Base-by-base conservation (phyloP, 768 basidiomycete genomes). In the Myochromella boudieri region DNA sequence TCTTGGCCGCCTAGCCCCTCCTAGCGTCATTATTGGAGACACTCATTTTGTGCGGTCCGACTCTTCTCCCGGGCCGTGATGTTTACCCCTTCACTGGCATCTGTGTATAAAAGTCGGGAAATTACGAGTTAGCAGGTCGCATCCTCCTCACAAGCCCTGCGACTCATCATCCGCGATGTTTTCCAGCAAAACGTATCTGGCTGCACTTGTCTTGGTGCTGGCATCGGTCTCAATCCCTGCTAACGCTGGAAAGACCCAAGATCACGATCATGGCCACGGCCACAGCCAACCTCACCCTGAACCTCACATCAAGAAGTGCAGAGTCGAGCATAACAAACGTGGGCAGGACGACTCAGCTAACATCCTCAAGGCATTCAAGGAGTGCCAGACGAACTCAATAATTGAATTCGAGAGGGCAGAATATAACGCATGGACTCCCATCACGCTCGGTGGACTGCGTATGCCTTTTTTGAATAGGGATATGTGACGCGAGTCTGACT, bases 391-490 rank as follows among this genome's bases (percentile, higher is more conserved):
- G 17, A 57, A 70, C 52, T 62, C 65, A 1, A 43, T 61, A 20
- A 68, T 73, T 51, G 64, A 60, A 14, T 73, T 73, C 45, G 37
- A 51, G 37, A 51, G 56, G 37, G 59, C 58, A 21, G 69, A 68
- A 46, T 73, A 71, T 44, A 69, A 63, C 43, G 65, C 64, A 0
- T 62, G 60, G 46, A 71, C 68, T 7, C 71, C 68, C 3, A 52
- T 71, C 24, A 61, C 68, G 5, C 57, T 70, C 14, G 55, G 61
- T 12, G 60, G 54, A 20, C 58, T 71, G 15, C 53, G 69, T 69
- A 49, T 40, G 60, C 54, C 24, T 37, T 26, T 18, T 31, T 22
- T 24, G 25, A 28, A 24, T 17, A 11, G 11, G 27, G 12, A 31
- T n/a, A 8, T 31, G 29, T n/a, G 29, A 31, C 29, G 9, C n/a